These are phyloP conservation scores for Bretschneidera sinensis DNA, from an alignment of 345 rosid species.

Conservation along the genomic window DNA sequence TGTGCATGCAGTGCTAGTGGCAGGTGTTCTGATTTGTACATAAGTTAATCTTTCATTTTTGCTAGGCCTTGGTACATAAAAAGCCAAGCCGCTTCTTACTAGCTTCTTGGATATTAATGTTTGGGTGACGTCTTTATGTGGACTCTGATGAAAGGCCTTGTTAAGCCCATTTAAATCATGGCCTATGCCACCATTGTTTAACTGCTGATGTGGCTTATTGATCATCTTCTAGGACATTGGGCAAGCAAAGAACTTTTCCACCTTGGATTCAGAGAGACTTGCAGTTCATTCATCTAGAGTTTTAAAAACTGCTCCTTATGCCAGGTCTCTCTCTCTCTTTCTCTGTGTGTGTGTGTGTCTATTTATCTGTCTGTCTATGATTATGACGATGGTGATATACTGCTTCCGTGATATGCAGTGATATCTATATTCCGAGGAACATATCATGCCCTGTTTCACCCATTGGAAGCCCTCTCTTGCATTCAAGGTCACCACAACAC, in stretches of 20 bases:
- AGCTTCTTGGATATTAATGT: neutral
- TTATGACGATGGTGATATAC: neutral
- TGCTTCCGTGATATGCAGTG: slow-evolving; percentile 34
- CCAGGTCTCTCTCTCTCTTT: slow-evolving; percentile 35
- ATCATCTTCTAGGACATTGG: slow-evolving; percentile 40
- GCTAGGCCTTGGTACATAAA: neutral
- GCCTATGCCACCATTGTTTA: neutral
- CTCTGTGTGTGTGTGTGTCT: slow-evolving; percentile 3
- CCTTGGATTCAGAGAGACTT: slow-evolving; percentile 48
- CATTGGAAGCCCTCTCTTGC: slow-evolving; percentile 55
- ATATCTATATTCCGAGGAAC: slow-evolving; percentile 38
- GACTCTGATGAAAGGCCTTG: too few species aligned
- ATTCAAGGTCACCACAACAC: slow-evolving; percentile 46
- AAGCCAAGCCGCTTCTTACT: neutral
- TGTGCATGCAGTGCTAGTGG: neutral
- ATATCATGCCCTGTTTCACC: slow-evolving; percentile 65
- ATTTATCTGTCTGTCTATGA: neutral
- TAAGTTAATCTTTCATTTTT: too few species aligned
- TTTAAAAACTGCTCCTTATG: slow-evolving; percentile 23
- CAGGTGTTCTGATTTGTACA: neutral
- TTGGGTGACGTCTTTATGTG: too few species aligned
- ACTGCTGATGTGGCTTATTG: slow-evolving; percentile 9
- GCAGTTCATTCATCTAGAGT: slow-evolving; percentile 51
- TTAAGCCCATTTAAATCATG: neutral
- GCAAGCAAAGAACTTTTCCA: slow-evolving; percentile 33